phyloP scores from a whole-genome alignment of 768 basidiomycete genomes.

The Guyanaporus albipodus region DNA sequence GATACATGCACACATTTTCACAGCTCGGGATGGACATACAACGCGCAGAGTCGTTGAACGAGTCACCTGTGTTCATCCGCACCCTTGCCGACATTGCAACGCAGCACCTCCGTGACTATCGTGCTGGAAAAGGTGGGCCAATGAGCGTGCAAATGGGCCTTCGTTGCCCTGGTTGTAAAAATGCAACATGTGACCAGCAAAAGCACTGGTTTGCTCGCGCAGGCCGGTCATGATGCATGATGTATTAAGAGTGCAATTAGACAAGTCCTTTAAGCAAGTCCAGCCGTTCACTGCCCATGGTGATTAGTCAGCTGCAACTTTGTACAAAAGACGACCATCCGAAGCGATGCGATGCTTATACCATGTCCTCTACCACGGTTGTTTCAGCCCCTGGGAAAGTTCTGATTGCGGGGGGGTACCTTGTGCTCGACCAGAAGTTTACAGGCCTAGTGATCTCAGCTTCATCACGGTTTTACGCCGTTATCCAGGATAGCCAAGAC shows the following conservation, averaged over 20 bases:
- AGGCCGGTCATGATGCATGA: conserved; percentile 43
- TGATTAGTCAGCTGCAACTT: conserved; percentile 27
- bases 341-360: background rate
- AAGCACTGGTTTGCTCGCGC: conserved; percentile 88
- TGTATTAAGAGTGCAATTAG: conserved; percentile 1
- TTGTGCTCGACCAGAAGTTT: conserved; percentile 86
- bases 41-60: conserved; percentile 89
- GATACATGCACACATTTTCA: background rate
- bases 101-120: conserved; percentile 67
- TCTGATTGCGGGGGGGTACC: conserved; percentile 92
- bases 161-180: conserved; percentile 92
- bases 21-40: conserved; percentile 90
- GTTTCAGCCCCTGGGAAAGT: conserved; percentile 96
- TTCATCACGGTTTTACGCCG: conserved; percentile 90
- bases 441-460: conserved; percentile 89
- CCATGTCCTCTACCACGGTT: conserved; percentile 54
- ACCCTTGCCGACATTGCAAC: conserved; percentile 90
- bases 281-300: background rate
- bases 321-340: background rate
- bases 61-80: conserved; percentile 92
- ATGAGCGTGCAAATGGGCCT: conserved; percentile 78
- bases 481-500: conserved; percentile 41
- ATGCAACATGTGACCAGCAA: conserved; percentile 79
- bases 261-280: background rate
- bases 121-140: conserved; percentile 51